These are phyloP conservation scores for Urostyla sp. DNA, from an alignment of 73 alveolate species.

Conservation along the genomic window DNA sequence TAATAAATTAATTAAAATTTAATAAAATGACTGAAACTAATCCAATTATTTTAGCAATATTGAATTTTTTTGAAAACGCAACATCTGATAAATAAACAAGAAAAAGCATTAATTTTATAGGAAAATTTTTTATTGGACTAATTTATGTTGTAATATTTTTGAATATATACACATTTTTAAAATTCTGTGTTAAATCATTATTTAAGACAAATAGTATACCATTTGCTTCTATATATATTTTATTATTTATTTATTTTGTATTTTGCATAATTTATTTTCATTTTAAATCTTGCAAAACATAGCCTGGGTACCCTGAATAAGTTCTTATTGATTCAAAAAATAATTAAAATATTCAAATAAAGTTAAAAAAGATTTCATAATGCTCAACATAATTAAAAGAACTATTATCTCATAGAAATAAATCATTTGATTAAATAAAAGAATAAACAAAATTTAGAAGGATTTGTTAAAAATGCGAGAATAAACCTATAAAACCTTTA, in stretches of 20 bases:
- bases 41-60: no score
- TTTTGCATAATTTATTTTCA: conserved; percentile 31
- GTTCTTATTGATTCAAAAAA: background rate
- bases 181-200: conserved; percentile 2
- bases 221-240: conserved; percentile 5
- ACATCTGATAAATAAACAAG: no score
- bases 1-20: no score
- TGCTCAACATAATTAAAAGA: background rate
- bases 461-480: conserved; percentile 65
- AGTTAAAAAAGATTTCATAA: no score
- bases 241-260: background rate
- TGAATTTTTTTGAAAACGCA: no score
- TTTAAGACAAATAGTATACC: background rate
- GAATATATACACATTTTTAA: conserved; percentile 4
- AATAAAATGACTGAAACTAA: no score
- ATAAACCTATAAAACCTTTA: conserved; percentile 63
- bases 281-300: conserved; percentile 20
- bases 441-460: conserved; percentile 1
- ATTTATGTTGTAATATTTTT: conserved; percentile 8
- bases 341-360: background rate
- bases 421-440: background rate
- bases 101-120: no score
- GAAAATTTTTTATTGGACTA: conserved; percentile 8
- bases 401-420: conserved; percentile 20
- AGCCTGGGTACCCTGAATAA: conserved; percentile 42